Evolutionary conservation across 73 alveolate species (phyloP), one percentile per base, ranked within the genome.

Genomic region (Paramecium caudatum): DNA sequence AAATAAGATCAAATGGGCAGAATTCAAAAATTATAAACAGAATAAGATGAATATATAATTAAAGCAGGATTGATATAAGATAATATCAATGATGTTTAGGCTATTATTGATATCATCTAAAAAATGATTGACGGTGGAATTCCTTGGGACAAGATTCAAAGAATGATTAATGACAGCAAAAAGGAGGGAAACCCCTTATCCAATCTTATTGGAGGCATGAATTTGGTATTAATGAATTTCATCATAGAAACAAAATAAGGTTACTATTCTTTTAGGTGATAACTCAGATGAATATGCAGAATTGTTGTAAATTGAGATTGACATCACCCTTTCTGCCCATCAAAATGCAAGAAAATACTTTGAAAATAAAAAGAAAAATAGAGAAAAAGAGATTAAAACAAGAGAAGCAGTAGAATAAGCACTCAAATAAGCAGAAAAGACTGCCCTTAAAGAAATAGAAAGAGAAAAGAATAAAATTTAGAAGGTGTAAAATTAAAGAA

Each of bases 121-220:
- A 81, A 83, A 5, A 82, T 94, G 94, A 62, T 91, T 6, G 90
- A 84, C 43, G 55, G 69, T 37, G 99, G 99, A 3, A 90, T 95
- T 55, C 69, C 94, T 12, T 96, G 99, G 99, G 90, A 61, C n/a
- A 95, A 94, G 27, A 91, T 95, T 21, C 50, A 90, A 91, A 94
- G 96, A 80, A 94, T 95, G 98, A 95, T 96, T 30, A 94, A 93
- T 36, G 98, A 95, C 27, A 97, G 95, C 90, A 92, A 94, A 74
- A 90, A 93, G 74, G 90, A 93, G 6, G 98, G 98, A 15, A 94
- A 96, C 85, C 97, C 97, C n/a, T 92, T 95, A 33, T 98, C 99
- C 16, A 55, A 92, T 47, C 34, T 94, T 49, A 94, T 96, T 10
- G 91, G 94, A 48, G 91, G 91, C 17, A 46, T 96, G 82, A 90